Evolutionary conservation across 805 yeast species (phyloP).

Genomic region (Jamesozyma jinghongensis): DNA sequence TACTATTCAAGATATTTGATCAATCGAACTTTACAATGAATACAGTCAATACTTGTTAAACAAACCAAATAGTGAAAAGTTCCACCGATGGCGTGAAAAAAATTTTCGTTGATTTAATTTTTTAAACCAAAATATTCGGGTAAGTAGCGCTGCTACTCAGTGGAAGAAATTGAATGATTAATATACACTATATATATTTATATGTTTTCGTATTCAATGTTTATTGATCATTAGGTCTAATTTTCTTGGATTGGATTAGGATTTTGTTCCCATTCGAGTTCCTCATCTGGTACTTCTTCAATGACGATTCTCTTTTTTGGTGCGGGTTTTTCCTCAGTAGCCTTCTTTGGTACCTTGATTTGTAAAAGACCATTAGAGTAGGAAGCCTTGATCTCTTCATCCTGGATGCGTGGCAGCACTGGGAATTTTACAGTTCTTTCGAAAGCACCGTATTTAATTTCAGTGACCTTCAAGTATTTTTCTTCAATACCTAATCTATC

Average conservation of each 20-base stretch:
- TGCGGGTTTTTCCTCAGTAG: conserved; percentile 28
- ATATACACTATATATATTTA: neutral
- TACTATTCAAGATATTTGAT: too few species aligned
- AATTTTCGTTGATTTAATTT: neutral
- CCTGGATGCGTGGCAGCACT: conserved; percentile 41
- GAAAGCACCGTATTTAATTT: conserved; percentile 48
- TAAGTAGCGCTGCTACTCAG: neutral
- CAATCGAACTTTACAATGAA: too few species aligned
- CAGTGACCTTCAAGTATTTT: conserved; percentile 38
- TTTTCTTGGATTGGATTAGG: conserved; percentile 37
- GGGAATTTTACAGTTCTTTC: conserved; percentile 52
- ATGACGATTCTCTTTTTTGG: conserved; percentile 39
- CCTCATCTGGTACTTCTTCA: conserved; percentile 44
- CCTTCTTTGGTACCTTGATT: conserved; percentile 40
- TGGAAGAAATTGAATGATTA: too few species aligned
- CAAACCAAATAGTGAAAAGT: too few species aligned
- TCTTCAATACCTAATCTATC: conserved; percentile 34
- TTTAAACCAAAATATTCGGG: neutral
- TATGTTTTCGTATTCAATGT: neutral
- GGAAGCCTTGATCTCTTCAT: conserved; percentile 45
- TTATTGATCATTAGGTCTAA: neutral
- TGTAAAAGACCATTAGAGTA: conserved; percentile 47
- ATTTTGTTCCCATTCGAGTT: conserved; percentile 37
- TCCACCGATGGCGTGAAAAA: neutral
- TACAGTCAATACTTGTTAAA: too few species aligned